Evolutionary conservation across 2,329 filamentous ascomycete genomes (phyloP), one percentile per base, ranked within the genome.

Genomic region (Dactylonectria macrodidyma): DNA sequence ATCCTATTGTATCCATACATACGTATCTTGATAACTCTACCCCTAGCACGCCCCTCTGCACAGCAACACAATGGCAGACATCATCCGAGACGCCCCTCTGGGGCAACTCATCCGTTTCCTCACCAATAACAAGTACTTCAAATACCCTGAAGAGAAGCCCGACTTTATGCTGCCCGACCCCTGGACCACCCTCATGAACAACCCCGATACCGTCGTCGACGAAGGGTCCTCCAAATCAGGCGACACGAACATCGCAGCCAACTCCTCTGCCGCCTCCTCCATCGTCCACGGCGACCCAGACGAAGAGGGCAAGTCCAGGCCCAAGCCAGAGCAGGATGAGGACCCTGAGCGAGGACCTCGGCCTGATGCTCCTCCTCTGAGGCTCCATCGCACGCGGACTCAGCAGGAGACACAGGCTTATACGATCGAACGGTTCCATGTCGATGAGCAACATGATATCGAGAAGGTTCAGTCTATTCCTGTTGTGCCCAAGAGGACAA

Each of bases 141-240:
- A 85, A 65, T 91, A 91, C 67, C 88, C 89, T 16, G 89, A 91
- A 80, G 90, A 92, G 69, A 81, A 81, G 66, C 71, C 84, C 24
- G 87, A 81, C 71, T 92, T 90, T 71, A 74, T 84, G 65, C 80
- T 87, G 5, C 89, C 88, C 3, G 76, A 78, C 24, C 65, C 78
- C 1, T 83, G 81, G 80, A 63, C 79, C 36, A 70, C 73, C n/a
- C 73, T 83, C 46, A 54, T 82, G 33, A 77, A 81, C 70, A 75
- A 78, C 61, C 74, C 76, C 10, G 64, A 78, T 64, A 66, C 59
- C 26, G 19, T 69, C 44, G 52, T 68, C 2, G 71, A 72, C 30
- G 65, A 62, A 16, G 38, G 59, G 30, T n/a, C n/a, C n/a, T n/a
- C n/a, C 58, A 69, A 44, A 59, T 59, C n/a, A 56, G n/a, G n/a